These are phyloP conservation scores for Suillus fuscotomentosus DNA, from an alignment of 768 basidiomycete genomes.

Conservation along the genomic window DNA sequence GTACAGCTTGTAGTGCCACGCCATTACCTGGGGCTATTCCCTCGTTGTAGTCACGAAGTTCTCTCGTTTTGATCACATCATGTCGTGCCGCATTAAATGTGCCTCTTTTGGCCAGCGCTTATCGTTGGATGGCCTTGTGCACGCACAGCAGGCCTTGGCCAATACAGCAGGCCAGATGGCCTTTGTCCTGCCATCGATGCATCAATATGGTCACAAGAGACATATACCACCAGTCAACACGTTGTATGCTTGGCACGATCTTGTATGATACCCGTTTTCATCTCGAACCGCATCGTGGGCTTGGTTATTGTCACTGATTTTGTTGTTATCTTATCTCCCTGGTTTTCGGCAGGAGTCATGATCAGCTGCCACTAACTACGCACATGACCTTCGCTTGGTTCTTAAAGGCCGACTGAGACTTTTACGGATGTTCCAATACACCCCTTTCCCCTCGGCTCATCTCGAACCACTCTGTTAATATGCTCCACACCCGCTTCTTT, in stretches of 20 bases:
- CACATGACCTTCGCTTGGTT: background rate
- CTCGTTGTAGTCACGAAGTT: constrained; percentile 7
- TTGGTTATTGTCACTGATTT: background rate
- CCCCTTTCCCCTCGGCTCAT: background rate
- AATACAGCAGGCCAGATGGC: background rate
- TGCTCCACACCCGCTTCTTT: background rate
- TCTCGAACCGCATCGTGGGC: constrained; percentile 3
- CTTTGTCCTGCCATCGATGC: background rate
- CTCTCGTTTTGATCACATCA: constrained; percentile 15
- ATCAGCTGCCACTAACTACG: background rate
- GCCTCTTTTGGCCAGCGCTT: constrained; percentile 7
- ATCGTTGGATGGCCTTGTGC: background rate
- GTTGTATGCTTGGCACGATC: background rate
- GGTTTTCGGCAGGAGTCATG: background rate
- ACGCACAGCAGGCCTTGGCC: background rate
- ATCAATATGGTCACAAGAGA: no score
- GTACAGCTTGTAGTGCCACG: background rate
- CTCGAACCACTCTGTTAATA: background rate
- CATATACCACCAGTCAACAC: background rate
- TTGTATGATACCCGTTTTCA: background rate
- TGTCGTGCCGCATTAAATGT: constrained; percentile 2
- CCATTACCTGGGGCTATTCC: background rate
- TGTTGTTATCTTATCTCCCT: constrained; percentile 3
- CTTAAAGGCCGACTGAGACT: background rate
- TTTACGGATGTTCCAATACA: background rate